Percentiles rank a stretch among this genome's conserved stretches.
Evolutionary conservation across 345 rosid species (phyloP).

Genomic region (Trapa incisa): DNA sequence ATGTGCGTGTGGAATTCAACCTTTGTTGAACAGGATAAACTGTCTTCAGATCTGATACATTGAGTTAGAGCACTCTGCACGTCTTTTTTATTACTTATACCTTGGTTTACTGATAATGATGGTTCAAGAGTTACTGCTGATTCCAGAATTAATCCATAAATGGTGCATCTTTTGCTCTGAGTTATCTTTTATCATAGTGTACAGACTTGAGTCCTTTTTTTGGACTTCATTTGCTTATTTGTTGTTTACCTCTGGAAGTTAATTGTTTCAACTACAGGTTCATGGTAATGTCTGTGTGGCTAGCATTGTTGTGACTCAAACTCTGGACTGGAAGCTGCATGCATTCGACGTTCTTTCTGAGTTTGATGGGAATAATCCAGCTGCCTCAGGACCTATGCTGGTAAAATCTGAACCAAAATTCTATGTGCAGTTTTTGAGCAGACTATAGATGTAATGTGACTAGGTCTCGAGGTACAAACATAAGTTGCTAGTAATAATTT

Average conservation of each 20-base stretch:
- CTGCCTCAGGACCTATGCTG: constrained; percentile 93
- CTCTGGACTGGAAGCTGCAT: constrained; percentile 98
- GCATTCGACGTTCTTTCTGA: constrained; percentile 94
- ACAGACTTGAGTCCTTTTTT: not conserved
- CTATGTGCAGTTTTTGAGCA: not conserved
- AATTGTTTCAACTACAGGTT: constrained; percentile 41
- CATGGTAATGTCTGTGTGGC: constrained; percentile 92
- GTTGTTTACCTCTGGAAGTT: not conserved
- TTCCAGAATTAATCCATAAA: not conserved
- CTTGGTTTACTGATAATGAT: not conserved
- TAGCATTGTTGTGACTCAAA: constrained; percentile 89
- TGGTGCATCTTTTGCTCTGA: not conserved
- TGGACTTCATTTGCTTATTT: constrained; percentile 1
- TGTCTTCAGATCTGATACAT: not conserved
- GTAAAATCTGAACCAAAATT: constrained; percentile 26
- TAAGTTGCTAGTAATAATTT: not conserved
- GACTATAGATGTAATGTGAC: not conserved
- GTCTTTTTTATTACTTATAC: not conserved
- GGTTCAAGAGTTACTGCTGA: not conserved
- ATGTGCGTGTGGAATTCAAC: not conserved
- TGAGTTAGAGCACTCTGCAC: not conserved
- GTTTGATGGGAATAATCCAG: constrained; percentile 75
- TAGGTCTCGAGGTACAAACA: not conserved
- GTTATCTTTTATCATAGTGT: not conserved
- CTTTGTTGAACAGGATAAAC: not conserved